Evolutionary conservation across 1,139 yeast genomes (phyloP), one percentile per base, ranked within the genome.

Genomic region (Magnusiomyces ingens): DNA sequence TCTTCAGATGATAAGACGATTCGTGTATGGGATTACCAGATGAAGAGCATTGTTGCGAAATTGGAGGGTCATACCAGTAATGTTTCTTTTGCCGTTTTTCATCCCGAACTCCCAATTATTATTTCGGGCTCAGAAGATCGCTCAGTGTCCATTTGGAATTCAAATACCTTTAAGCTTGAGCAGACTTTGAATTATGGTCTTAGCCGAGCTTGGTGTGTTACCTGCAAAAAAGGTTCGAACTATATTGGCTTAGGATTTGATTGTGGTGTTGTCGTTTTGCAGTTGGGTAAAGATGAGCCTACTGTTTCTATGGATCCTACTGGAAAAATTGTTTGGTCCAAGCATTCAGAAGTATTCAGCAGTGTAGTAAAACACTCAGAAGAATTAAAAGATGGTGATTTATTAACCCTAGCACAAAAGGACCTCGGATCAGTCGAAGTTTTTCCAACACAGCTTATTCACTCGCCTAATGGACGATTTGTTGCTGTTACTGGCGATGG

Each of bases 401-500:
- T 80, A 11, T 70, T 90, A 58, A 75, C 88, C 8, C 73, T 93
- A 61, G 82, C 85, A 59, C 84, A 85, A 58, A 89, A 93, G 72
- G 98, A 93, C 62, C 76, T 93, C 60, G 99, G 99, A 11, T 75
- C 88, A 22, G 90, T 91, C 55, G 99, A 93, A 71, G 82, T 93
- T 48, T 93, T 84, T 75, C 98, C 99, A 48, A 88, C 88, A 59
- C 78, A 85, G 57, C 77, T 93, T 64, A 75, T 78, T 49, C 99
- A 93, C 71, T 91, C 98, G 43, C 98, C 98, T 58, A 93, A 94
- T 67, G 99, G 99, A 57, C 83, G 97, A 71, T 93, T 87, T 68
- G 98, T 91, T 43, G 86, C 98, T 26, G 97, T 93, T 49, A 86
- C 94, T 55, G 99, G 99, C 66, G 99, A 94, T 72, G 98, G 97